These are phyloP conservation scores for Phaeomoniella chlamydospora DNA, from an alignment of 2,329 filamentous ascomycete genomes.

Conservation along the genomic window DNA sequence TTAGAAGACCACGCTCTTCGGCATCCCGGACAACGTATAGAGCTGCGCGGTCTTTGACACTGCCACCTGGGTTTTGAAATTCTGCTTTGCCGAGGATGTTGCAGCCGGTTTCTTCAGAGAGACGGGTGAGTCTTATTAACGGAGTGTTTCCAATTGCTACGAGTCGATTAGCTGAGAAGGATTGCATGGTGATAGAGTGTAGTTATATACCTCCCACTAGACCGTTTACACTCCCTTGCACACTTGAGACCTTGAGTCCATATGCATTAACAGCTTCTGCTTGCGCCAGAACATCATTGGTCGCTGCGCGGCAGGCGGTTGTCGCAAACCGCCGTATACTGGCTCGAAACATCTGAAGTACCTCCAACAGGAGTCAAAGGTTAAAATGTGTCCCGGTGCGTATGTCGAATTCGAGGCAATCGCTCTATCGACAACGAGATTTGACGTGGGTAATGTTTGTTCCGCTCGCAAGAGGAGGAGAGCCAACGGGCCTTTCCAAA, in stretches of 20 bases:
- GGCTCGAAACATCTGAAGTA: conserved; percentile 1
- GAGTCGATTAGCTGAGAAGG: conserved; percentile 5
- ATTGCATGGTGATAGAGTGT: conserved; percentile 1
- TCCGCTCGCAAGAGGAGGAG: no score
- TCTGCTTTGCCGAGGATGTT: conserved; percentile 92
- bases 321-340: conserved; percentile 46
- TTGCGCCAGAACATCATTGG: conserved; percentile 23
- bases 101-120: conserved; percentile 85
- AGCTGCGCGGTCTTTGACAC: conserved; percentile 90
- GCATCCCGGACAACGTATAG: conserved; percentile 89
- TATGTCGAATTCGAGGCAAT: no score
- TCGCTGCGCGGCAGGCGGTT: conserved; percentile 40
- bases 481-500: no score
- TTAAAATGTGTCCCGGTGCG: no score
- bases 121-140: conserved; percentile 72
- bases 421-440: no score
- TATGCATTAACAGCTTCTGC: conserved; percentile 40
- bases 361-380: no score
- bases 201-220: conserved; percentile 58
- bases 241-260: conserved; percentile 59
- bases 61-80: conserved; percentile 96
- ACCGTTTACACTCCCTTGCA: conserved; percentile 64
- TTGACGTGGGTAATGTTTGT: no score
- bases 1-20: conserved; percentile 71
- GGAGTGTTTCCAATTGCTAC: conserved; percentile 94